Base-by-base conservation (phyloP, 2,329 filamentous ascomycete genomes). In the Aspergillus sp. region DNA sequence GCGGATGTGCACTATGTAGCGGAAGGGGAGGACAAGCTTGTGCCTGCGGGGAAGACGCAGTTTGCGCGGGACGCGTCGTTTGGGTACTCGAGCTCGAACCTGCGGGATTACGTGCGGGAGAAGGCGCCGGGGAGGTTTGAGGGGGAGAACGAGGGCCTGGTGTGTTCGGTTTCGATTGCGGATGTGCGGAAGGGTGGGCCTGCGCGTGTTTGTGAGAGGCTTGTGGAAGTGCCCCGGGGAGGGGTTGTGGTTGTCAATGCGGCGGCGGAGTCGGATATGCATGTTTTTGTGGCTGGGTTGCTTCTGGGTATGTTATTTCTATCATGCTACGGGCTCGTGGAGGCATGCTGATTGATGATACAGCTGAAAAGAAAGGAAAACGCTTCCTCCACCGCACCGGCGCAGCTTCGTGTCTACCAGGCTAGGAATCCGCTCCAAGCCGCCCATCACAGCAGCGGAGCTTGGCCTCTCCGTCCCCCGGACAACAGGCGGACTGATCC, bases 51-150 rank as follows among this genome's bases (percentile, higher is more conserved):
- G 0, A 55, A 66, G 19, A 76, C 72, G 0, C 71, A 69, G 0
- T 76, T 77, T 36, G 72, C 73, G 0, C 63, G 62, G 16, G 73
- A 77, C 39, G 72, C 71, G 0, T 71, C 71, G 0, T 77, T 77
- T 45, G 72, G 73, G 1, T 76, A 74, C 39, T 63, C 58, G 35
- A 69, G 62, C 32, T 75, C 71, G 0, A 68, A 74, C 40, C 44
- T 74, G 24, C 45, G 59, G 7, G 67, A 71, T 14, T 76, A 73
- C 41, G 63, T 75, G 0, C 51, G 64, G 1, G 73, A 77, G 43
- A 77, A 77, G 45, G 63, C 65, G 0, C 61, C 58, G 3, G 68
- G 67, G 0, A 34, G 45, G 0, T 68, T 69, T 25, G 30, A 45
- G 0, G 40, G 36, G 0, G 61, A 63, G 2, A 53, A 60, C 4